Conservation (phyloP, 306 rosid species). For the Cyclanthera cordifolia region DNA sequence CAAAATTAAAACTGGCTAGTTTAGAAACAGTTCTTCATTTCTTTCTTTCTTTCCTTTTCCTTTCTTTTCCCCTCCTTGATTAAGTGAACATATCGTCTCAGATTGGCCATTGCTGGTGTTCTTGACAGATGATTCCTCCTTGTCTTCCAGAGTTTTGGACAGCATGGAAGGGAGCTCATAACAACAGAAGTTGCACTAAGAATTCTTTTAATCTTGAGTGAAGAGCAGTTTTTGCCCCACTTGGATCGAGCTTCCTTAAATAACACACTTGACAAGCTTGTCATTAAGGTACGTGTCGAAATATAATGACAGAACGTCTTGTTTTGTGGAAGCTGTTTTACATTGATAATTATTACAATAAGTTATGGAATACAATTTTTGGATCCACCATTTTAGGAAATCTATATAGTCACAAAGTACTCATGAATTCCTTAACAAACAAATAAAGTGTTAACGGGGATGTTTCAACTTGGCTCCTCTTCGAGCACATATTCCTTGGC, state of each 20-base stretch:
- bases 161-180: slow-evolving; percentile 97
- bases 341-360: no score
- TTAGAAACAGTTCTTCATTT: slow-evolving; percentile 8
- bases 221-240: slow-evolving; percentile 52
- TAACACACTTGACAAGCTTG: slow-evolving; percentile 56
- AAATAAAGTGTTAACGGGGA: not conserved
- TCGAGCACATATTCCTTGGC: not conserved
- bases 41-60: not conserved
- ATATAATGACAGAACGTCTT: no score
- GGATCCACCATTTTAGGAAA: not conserved
- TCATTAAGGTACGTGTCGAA: slow-evolving; percentile 50
- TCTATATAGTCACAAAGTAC: not conserved
- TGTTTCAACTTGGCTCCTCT: not conserved
- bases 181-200: slow-evolving; percentile 80
- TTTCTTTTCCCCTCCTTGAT: slow-evolving; percentile 2
- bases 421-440: not conserved
- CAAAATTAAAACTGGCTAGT: slow-evolving; percentile 5
- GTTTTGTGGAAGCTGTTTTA: not conserved
- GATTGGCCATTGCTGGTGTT: slow-evolving; percentile 79
- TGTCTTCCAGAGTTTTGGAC: slow-evolving; percentile 99
- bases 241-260: slow-evolving; percentile 47
- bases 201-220: slow-evolving; percentile 67
- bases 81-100: slow-evolving; percentile 60
- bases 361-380: not conserved
- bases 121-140: slow-evolving; percentile 99